phyloP scores from a whole-genome alignment of 768 basidiomycete genomes.

The Crassisporium funariophilum region DNA sequence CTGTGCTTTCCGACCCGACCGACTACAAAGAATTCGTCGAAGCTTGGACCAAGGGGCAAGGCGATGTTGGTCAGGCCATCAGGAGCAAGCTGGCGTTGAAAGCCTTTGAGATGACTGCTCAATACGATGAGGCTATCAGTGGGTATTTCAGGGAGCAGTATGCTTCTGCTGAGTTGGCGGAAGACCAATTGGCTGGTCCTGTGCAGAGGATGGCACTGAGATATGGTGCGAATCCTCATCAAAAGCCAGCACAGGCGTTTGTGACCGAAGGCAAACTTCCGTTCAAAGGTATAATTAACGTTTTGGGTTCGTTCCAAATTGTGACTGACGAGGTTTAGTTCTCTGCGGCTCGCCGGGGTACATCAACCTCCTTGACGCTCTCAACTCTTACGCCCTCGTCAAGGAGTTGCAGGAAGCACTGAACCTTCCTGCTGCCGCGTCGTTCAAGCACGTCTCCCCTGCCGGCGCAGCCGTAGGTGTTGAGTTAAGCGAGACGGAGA shows the following conservation, averaged over 20 bases:
- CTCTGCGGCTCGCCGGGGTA: constrained; percentile 95
- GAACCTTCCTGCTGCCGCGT: constrained; percentile 90
- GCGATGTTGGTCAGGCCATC: constrained; percentile 70
- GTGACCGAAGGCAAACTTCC: constrained; percentile 88
- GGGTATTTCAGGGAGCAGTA: constrained; percentile 97
- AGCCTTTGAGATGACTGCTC: constrained; percentile 95
- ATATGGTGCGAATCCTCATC: constrained; percentile 98
- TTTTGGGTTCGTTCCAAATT: neutral
- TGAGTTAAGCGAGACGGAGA: constrained; percentile 79
- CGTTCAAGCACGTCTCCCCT: constrained; percentile 99
- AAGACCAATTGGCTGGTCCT: constrained; percentile 62
- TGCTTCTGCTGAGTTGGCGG: constrained; percentile 72
- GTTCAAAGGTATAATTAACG: constrained; percentile 72
- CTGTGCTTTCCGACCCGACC: constrained; percentile 82
- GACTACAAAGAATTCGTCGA: constrained; percentile 86
- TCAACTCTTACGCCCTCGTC: constrained; percentile 96
- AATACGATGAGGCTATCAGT: constrained; percentile 94
- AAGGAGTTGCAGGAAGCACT: constrained; percentile 90
- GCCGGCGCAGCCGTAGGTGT: constrained; percentile 95
- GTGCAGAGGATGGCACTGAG: constrained; percentile 86
- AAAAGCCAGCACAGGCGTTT: constrained; percentile 97
- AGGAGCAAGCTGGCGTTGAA: constrained; percentile 87
- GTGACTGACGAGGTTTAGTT: constrained; percentile 47
- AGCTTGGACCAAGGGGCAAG: constrained; percentile 74
- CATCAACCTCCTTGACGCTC: constrained; percentile 96